Evolutionary conservation across 345 rosid genomes (phyloP).

Genomic region (Ceriops tagal): DNA sequence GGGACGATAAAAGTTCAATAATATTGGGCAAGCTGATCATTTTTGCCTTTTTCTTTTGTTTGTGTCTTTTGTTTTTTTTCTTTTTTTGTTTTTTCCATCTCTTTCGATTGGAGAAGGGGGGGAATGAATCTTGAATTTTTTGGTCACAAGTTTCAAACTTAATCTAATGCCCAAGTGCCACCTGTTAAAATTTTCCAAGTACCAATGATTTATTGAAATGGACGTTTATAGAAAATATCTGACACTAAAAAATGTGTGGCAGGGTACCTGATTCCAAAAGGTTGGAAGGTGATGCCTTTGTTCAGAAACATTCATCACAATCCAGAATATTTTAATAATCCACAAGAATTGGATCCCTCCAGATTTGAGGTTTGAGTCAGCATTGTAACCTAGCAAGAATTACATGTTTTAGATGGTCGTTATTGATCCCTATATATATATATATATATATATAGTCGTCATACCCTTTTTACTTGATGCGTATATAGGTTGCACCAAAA

Average conservation of each 20-base stretch:
- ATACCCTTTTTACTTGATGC: neutral
- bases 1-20: slow-evolving; percentile 8
- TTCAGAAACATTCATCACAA: slow-evolving; percentile 74
- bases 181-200: too few relatives aligned
- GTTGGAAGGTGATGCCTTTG: slow-evolving; percentile 83
- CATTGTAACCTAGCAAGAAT: neutral
- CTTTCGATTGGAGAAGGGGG: too few relatives aligned
- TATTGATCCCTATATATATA: too few relatives aligned
- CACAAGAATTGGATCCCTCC: slow-evolving; percentile 61
- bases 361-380: slow-evolving; percentile 58
- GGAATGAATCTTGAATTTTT: too few relatives aligned
- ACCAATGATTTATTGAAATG: neutral
- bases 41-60: neutral
- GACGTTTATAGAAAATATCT: slow-evolving; percentile 1
- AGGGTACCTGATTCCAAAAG: slow-evolving; percentile 75
- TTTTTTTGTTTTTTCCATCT: too few relatives aligned
- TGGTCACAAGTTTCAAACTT: too few relatives aligned
- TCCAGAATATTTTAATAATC: slow-evolving; percentile 56
- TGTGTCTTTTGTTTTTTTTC: too few relatives aligned
- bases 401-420: too few relatives aligned
- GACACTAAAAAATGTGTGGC: slow-evolving; percentile 15
- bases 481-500: slow-evolving; percentile 46
- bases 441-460: neutral
- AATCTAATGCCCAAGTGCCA: too few relatives aligned
- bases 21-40: neutral